phyloP scores from a whole-genome alignment of 208 protist genomes.

The Vickermania spadyakhi region DNA sequence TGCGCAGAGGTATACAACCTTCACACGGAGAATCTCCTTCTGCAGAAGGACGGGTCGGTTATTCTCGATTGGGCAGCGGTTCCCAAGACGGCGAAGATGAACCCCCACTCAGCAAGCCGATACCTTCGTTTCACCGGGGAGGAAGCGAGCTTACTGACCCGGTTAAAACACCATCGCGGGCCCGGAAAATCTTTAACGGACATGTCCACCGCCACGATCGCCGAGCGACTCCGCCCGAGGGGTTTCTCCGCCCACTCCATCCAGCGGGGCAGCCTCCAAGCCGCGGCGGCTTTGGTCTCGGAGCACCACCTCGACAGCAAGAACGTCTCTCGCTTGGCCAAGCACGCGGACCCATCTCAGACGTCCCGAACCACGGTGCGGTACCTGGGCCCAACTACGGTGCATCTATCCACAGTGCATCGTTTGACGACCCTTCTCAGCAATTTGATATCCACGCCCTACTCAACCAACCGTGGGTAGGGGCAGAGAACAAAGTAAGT shows the following conservation, averaged over 20 bases:
- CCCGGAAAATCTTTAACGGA: background rate
- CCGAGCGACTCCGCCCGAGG: background rate
- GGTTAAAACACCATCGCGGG: background rate
- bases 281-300: background rate
- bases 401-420: background rate
- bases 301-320: background rate
- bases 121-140: too few relatives aligned
- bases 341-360: background rate
- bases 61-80: slow-evolving; percentile 1
- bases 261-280: background rate
- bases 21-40: background rate
- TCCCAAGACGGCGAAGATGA: too few relatives aligned
- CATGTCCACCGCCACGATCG: background rate
- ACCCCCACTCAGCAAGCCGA: too few relatives aligned
- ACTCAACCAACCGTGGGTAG: too few relatives aligned
- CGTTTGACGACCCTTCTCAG: too few relatives aligned
- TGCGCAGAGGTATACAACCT: background rate
- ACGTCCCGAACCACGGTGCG: background rate
- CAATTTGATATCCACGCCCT: too few relatives aligned
- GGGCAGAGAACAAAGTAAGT: too few relatives aligned
- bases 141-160: background rate
- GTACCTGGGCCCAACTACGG: background rate
- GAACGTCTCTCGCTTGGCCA: background rate
- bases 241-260: background rate
- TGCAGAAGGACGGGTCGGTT: background rate